These are phyloP conservation scores for Sextonia rubra DNA, from an alignment of 164 flowering plant species.

Conservation along the genomic window DNA sequence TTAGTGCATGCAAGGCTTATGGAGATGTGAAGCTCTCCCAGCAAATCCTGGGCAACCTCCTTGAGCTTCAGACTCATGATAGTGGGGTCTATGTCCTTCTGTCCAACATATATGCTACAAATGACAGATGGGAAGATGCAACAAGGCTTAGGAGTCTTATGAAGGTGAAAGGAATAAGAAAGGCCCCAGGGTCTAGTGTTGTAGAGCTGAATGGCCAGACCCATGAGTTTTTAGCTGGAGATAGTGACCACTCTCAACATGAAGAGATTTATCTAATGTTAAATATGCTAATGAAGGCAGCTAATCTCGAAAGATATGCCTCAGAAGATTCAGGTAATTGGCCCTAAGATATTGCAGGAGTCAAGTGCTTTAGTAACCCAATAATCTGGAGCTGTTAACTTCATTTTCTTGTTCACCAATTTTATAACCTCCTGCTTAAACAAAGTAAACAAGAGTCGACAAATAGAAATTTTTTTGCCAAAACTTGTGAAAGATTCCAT, in stretches of 20 bases:
- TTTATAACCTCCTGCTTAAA: neutral
- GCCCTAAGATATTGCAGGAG: constrained; percentile 9
- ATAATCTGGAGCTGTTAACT: neutral
- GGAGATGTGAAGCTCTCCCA: constrained; percentile 33
- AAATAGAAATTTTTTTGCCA: neutral
- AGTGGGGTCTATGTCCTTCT: constrained; percentile 51
- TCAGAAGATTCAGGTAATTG: constrained; percentile 3
- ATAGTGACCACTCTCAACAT: constrained; percentile 29
- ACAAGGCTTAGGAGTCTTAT: constrained; percentile 37
- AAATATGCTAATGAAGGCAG: constrained; percentile 17
- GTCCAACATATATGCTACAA: constrained; percentile 44
- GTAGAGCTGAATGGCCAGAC: constrained; percentile 42
- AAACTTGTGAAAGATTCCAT: too few relatives aligned
- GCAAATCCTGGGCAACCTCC: constrained; percentile 19
- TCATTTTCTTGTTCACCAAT: neutral
- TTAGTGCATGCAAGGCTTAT: constrained; percentile 43
- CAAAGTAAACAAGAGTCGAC: constrained; percentile 1
- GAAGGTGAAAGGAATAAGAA: constrained; percentile 41
- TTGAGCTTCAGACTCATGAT: constrained; percentile 34
- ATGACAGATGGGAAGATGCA: constrained; percentile 47
- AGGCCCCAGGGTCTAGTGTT: constrained; percentile 50
- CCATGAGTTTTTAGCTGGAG: constrained; percentile 44
- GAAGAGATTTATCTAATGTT: constrained; percentile 28
- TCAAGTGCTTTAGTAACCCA: neutral
- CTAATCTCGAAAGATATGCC: too few relatives aligned